These are phyloP conservation scores for Cucumis melo DNA, from an alignment of 306 rosid genomes.

Conservation along the genomic window DNA sequence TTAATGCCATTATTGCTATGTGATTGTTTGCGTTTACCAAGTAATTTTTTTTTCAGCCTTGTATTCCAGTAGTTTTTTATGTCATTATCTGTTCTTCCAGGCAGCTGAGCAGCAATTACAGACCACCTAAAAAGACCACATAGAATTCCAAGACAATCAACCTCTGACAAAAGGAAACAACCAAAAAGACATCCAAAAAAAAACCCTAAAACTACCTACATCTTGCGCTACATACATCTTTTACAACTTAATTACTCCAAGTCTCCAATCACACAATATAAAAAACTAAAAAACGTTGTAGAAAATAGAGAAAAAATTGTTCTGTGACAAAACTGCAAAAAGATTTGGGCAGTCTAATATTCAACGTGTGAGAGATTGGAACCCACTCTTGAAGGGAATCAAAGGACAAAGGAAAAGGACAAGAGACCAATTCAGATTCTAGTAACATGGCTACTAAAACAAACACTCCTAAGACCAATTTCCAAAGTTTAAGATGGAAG, in stretches of 20 bases:
- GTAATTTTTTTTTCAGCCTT: slow-evolving; percentile 75
- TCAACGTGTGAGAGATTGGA: not conserved
- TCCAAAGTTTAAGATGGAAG: not conserved
- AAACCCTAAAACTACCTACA: not conserved
- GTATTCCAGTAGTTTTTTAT: slow-evolving; percentile 99
- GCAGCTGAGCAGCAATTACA: slow-evolving; percentile 91
- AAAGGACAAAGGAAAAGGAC: slow-evolving; percentile 39
- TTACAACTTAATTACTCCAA: no score
- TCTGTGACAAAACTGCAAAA: no score
- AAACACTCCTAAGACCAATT: not conserved
- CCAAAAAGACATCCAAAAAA: not conserved
- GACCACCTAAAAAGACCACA: slow-evolving; percentile 62
- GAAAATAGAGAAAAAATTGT: no score
- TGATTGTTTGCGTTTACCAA: slow-evolving; percentile 72
- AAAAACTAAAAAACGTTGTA: no score
- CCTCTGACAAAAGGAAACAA: slow-evolving; percentile 16
- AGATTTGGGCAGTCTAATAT: no score
- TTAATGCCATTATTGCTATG: slow-evolving; percentile 1
- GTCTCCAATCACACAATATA: no score
- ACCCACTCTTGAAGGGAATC: slow-evolving; percentile 2
- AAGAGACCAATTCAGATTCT: slow-evolving; percentile 12
- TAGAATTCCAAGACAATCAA: slow-evolving; percentile 8
- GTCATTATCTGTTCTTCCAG: slow-evolving; percentile 97
- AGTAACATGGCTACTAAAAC: not conserved
- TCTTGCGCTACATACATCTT: no score